These are phyloP conservation scores for Phanerochaete carnosa DNA, from an alignment of 768 basidiomycete genomes.

Conservation along the genomic window DNA sequence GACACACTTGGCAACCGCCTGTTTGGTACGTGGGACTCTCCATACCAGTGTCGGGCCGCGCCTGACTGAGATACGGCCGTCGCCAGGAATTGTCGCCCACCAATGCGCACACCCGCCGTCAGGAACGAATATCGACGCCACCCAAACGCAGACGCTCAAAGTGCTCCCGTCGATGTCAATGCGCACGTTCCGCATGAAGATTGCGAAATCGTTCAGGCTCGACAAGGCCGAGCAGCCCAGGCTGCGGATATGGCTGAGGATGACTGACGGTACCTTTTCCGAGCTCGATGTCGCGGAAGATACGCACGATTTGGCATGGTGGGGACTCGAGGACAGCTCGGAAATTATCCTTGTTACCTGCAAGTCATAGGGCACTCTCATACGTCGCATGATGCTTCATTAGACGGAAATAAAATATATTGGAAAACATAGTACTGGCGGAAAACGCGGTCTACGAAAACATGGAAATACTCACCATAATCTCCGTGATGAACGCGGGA, in stretches of 20 bases:
- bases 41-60: neutral
- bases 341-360: conserved; percentile 24
- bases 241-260: conserved; percentile 52
- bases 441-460: neutral
- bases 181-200: conserved; percentile 59
- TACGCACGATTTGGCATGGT: conserved; percentile 59
- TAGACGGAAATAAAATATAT: neutral
- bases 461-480: neutral
- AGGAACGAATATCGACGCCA: neutral
- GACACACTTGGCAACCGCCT: conserved; percentile 59
- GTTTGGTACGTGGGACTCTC: conserved; percentile 43
- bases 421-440: neutral
- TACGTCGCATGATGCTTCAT: neutral
- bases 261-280: conserved; percentile 45
- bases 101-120: conserved; percentile 7
- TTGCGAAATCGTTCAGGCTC: conserved; percentile 45
- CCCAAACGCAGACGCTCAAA: conserved; percentile 33
- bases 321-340: conserved; percentile 60
- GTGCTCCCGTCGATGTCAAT: conserved; percentile 71
- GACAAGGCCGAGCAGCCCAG: conserved; percentile 28
- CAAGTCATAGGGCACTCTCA: neutral
- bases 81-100: conserved; percentile 4
- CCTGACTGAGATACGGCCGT: neutral
- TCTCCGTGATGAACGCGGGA: neutral
- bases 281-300: conserved; percentile 48